Conservation (phyloP, 768 basidiomycete species). For the Dioszegia aurantiaca region DNA sequence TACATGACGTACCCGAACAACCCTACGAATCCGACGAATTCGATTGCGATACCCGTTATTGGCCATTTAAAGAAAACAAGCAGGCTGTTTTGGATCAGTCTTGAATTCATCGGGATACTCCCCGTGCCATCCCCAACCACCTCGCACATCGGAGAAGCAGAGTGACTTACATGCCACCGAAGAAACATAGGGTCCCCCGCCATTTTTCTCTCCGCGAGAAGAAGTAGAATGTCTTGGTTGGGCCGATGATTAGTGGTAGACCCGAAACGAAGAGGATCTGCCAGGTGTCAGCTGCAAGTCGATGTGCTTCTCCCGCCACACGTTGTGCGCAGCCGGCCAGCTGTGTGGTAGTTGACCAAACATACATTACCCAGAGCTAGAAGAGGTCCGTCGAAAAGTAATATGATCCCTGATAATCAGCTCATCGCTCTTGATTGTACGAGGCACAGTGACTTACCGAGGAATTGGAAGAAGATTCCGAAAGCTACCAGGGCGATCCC, state of each 20-base stretch:
- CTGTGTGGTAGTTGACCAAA: too few relatives aligned
- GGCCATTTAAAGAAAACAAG: slow-evolving; percentile 96
- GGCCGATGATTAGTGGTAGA: slow-evolving; percentile 89
- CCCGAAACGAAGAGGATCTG: slow-evolving; percentile 93
- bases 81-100: slow-evolving; percentile 56
- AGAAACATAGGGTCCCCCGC: slow-evolving; percentile 60
- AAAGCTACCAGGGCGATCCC: slow-evolving; percentile 95
- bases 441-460: slow-evolving; percentile 57
- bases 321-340: too few relatives aligned
- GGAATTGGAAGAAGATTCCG: slow-evolving; percentile 90
- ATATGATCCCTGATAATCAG: slow-evolving; percentile 60
- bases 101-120: neutral
- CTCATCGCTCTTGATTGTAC: neutral
- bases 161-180: slow-evolving; percentile 49
- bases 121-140: neutral
- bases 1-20: slow-evolving; percentile 74
- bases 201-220: slow-evolving; percentile 94
- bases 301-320: too few relatives aligned
- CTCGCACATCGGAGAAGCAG: neutral
- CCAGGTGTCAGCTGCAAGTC: slow-evolving; percentile 1
- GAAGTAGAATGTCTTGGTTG: slow-evolving; percentile 95
- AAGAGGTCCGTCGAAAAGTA: slow-evolving; percentile 93
- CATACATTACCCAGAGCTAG: slow-evolving; percentile 94
- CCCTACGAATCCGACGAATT: slow-evolving; percentile 95
- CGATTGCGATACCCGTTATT: slow-evolving; percentile 85